Conservation (phyloP, 345 rosid genomes). For the Pugionium dolabratum region DNA sequence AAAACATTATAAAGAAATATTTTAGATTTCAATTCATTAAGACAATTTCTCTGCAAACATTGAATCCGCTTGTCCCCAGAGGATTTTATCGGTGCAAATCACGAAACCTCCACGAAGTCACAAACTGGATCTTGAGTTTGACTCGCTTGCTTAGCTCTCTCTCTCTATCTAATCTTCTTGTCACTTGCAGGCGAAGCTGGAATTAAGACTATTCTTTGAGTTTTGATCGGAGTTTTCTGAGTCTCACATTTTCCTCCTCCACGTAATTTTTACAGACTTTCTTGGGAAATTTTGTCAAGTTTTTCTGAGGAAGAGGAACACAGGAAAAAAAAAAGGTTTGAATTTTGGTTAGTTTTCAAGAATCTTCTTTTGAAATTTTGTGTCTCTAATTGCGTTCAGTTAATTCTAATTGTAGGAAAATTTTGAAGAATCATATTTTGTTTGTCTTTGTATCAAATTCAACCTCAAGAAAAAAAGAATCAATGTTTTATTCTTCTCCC, state of each 20-base stretch:
- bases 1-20: too few species aligned
- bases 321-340: conserved; percentile 3
- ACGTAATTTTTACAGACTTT: conserved; percentile 18
- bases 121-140: conserved; percentile 40
- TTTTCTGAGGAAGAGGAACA: conserved; percentile 3
- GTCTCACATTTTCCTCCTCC: conserved; percentile 19
- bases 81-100: conserved; percentile 25
- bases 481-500: too few species aligned
- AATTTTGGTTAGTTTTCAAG: conserved; percentile 17
- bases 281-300: background rate
- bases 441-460: conserved; percentile 17
- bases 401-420: background rate
- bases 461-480: background rate
- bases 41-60: conserved; percentile 28
- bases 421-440: background rate
- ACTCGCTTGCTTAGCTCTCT: conserved; percentile 17
- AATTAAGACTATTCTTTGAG: conserved; percentile 18
- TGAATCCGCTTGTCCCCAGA: conserved; percentile 18
- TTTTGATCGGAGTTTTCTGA: conserved; percentile 27
- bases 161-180: conserved; percentile 8
- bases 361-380: background rate
- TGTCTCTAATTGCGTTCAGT: background rate
- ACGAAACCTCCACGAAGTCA: background rate
- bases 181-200: conserved; percentile 33
- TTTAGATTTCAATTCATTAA: conserved; percentile 21